Evolutionary conservation across 306 rosid genomes (phyloP), one percentile per base, ranked within the genome.

Genomic region (Dalbergia oliveri): DNA sequence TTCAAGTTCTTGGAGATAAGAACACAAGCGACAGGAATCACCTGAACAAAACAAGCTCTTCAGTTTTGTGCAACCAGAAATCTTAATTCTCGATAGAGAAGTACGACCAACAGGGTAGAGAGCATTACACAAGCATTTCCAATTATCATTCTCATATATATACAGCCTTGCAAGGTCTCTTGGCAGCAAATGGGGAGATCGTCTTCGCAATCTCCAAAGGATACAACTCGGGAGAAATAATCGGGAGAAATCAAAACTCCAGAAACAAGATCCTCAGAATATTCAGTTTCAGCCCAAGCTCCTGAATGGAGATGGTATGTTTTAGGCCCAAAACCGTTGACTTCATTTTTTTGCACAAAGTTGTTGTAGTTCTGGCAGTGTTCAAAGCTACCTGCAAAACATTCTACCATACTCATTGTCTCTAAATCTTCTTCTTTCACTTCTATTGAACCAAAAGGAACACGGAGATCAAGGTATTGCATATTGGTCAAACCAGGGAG

Each of bases 211-310:
- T 47, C 15, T 10, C 13, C n/a, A 3, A 11, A 11, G 12, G 0
- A 1, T 47, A 9, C 13, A 10, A 26, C 0, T 26, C 31, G 31
- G 31, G 0, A 1, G n/a, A n/a, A n/a, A n/a, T n/a, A 0, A 4
- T 10, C 14, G 15, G 15, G 1, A 4, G n/a, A n/a, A n/a, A 5
- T 47, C 0, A 0, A 5, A 14, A 0, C 12, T 1, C 1, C 31
- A 26, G 0, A 1, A 26, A 26, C 31, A 26, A 26, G 0, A 26
- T 26, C 3, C 1, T 1, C 1, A 26, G 1, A 26, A 26, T 26
- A 1, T 26, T 26, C 13, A n/a, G n/a, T n/a, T n/a, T n/a, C n/a
- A 3, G 31, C 2, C 10, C 14, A 0, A 45, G 0, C 0, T 47
- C 53, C 15, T 5, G 12, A 12, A 47, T 4, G 3, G 53, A 47